Evolutionary conservation across 2,329 filamentous ascomycete species (phyloP).

Genomic region (Hymenoscyphus occultus): DNA sequence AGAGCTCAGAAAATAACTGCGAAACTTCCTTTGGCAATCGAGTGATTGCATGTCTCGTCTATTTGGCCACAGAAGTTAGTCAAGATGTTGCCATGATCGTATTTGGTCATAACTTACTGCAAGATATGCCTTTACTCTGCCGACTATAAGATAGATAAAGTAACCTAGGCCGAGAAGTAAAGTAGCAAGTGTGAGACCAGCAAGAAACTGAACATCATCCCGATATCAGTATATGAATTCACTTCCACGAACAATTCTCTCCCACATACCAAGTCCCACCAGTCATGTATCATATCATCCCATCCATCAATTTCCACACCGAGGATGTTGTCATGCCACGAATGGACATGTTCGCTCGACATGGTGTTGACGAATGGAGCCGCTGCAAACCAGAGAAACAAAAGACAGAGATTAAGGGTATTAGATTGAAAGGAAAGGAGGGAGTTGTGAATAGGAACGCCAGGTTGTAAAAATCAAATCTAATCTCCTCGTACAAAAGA

Average conservation of each 20-base stretch:
- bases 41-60: neutral
- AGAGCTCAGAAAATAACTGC: neutral
- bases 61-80: neutral
- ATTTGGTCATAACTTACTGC: neutral
- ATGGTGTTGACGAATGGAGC: neutral
- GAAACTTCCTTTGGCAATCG: neutral
- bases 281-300: constrained; percentile 7
- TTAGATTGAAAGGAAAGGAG: neutral
- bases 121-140: neutral
- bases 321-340: neutral
- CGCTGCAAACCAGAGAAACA: neutral
- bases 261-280: constrained; percentile 12
- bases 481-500: neutral
- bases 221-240: neutral
- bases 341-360: neutral
- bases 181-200: neutral
- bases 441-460: neutral
- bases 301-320: constrained; percentile 7
- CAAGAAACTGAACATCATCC: neutral
- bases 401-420: neutral
- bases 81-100: neutral
- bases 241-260: neutral
- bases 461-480: neutral
- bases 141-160: neutral
- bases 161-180: neutral